Percentiles rank a stretch among this genome's conserved stretches.
Evolutionary conservation across 1,139 yeast species (phyloP).

Genomic region (Yamadazyma dendronema): DNA sequence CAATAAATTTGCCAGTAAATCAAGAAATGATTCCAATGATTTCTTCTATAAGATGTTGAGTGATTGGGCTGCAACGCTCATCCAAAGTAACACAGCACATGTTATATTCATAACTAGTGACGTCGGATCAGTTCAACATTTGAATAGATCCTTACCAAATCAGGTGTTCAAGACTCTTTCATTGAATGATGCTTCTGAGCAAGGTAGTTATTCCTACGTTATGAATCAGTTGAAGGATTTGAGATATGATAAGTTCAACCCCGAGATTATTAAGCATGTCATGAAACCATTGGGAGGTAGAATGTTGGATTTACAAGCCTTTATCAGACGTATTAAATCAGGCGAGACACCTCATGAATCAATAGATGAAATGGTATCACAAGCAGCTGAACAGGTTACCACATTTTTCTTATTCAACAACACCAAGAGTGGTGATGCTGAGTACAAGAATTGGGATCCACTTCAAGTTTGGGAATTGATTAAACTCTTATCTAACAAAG

Average conservation of each 20-base stretch:
- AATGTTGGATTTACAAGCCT: constrained; percentile 89
- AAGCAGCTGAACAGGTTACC: constrained; percentile 83
- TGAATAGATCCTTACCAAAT: constrained; percentile 75
- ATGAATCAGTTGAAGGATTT: constrained; percentile 49
- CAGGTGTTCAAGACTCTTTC: constrained; percentile 77
- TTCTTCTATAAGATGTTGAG: constrained; percentile 76
- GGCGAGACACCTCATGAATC: constrained; percentile 86
- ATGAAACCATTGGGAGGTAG: constrained; percentile 88
- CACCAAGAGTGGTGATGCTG: constrained; percentile 21
- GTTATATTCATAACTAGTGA: constrained; percentile 87
- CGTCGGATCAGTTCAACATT: constrained; percentile 67
- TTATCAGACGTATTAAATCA: constrained; percentile 79
- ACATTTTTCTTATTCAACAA: constrained; percentile 66
- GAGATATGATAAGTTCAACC: constrained; percentile 40
- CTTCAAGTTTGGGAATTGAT: constrained; percentile 91
- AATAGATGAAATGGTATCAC: constrained; percentile 71
- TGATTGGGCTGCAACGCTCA: constrained; percentile 82
- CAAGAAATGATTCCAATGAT: constrained; percentile 49
- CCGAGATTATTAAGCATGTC: constrained; percentile 26
- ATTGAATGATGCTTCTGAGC: constrained; percentile 77
- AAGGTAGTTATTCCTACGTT: constrained; percentile 72
- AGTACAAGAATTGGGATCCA: constrained; percentile 52
- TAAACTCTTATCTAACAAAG: constrained; percentile 54
- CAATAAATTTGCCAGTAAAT: constrained; percentile 61
- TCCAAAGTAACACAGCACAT: constrained; percentile 81